These are phyloP conservation scores for Pulveroboletus frians DNA, from an alignment of 768 basidiomycete genomes.

Conservation along the genomic window DNA sequence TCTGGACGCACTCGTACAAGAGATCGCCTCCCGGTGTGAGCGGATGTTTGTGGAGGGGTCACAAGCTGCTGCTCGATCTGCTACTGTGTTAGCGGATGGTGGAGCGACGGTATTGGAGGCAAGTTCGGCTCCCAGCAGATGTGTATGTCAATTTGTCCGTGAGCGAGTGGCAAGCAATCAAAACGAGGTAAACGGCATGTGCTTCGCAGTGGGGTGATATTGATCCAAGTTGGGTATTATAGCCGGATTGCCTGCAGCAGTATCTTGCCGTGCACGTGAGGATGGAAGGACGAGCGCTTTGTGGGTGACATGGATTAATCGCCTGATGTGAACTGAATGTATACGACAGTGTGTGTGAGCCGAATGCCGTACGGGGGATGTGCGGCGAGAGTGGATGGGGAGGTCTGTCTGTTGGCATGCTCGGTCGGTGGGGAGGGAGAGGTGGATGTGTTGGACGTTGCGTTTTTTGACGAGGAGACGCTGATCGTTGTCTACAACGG, in stretches of 20 bases:
- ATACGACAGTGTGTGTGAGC: constrained; percentile 51
- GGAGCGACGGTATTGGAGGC: constrained; percentile 28
- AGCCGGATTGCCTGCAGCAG: constrained; percentile 45
- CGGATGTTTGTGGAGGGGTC: constrained; percentile 58
- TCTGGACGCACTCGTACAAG: constrained; percentile 58
- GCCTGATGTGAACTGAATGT: constrained; percentile 29
- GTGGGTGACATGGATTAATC: constrained; percentile 38
- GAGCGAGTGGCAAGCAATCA: constrained; percentile 47
- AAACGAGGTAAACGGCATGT: constrained; percentile 45
- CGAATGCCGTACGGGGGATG: constrained; percentile 47
- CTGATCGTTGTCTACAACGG: constrained; percentile 60
- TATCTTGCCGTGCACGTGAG: constrained; percentile 48
- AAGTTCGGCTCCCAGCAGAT: constrained; percentile 29
- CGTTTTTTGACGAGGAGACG: constrained; percentile 76
- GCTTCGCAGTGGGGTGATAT: constrained; percentile 20
- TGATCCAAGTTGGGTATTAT: constrained; percentile 26
- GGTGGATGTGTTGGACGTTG: constrained; percentile 56
- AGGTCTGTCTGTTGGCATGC: constrained; percentile 54
- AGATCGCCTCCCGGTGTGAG: constrained; percentile 57
- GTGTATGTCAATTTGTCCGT: constrained; percentile 38
- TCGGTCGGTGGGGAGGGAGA: constrained; percentile 27
- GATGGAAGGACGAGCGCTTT: constrained; percentile 36
- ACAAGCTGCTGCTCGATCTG: constrained; percentile 59
- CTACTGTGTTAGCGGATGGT: constrained; percentile 35
- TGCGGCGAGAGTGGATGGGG: constrained; percentile 34